Conservation (phyloP, 2,329 filamentous ascomycete species). For the Fusarium staphyleae region DNA sequence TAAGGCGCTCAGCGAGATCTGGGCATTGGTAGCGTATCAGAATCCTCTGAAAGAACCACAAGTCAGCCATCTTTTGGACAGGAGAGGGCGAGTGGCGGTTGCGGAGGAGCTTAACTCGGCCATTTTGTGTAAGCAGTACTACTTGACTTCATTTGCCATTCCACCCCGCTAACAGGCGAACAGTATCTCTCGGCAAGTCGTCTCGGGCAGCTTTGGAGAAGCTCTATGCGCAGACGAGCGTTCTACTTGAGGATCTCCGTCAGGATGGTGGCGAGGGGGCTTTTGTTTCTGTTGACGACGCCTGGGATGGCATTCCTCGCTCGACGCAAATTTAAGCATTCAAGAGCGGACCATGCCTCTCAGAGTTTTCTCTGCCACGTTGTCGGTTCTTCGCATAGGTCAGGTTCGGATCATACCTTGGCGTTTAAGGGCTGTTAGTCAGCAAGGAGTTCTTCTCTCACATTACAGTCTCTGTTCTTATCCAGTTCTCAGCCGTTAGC, state of each 20-base stretch:
- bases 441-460: conserved; percentile 21
- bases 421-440: conserved; percentile 31
- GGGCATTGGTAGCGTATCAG: conserved; percentile 84
- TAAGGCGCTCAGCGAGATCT: conserved; percentile 82
- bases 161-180: conserved; percentile 25
- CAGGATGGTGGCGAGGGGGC: conserved; percentile 81
- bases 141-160: not conserved
- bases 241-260: conserved; percentile 82
- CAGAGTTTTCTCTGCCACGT: conserved; percentile 11
- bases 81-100: conserved; percentile 75
- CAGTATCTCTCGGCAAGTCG: conserved; percentile 90
- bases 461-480: conserved; percentile 1
- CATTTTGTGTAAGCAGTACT: conserved; percentile 74
- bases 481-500: conserved; percentile 3
- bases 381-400: conserved; percentile 24
- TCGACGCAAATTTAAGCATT: conserved; percentile 44
- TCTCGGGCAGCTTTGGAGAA: conserved; percentile 85
- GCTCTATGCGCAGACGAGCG: conserved; percentile 84
- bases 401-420: conserved; percentile 32
- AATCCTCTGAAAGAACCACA: conserved; percentile 78
- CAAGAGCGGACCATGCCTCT: not conserved
- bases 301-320: conserved; percentile 57
- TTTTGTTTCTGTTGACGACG: conserved; percentile 71
- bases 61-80: conserved; percentile 79
- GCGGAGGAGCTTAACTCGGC: conserved; percentile 95